Evolutionary conservation across 345 rosid species (phyloP), one percentile per base, ranked within the genome.

Genomic region (Acer negundo): DNA sequence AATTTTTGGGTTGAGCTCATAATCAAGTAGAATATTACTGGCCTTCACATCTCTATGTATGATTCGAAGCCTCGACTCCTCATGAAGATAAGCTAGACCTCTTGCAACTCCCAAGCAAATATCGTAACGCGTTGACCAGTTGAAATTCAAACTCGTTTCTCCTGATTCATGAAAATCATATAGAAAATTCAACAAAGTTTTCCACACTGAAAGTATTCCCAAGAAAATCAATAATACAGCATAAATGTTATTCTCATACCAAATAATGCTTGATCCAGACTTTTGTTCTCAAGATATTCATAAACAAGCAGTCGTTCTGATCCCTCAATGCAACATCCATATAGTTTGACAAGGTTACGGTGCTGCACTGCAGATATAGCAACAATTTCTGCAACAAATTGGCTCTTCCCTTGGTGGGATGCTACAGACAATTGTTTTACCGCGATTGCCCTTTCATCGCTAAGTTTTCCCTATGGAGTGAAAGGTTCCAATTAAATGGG

Each of bases 191-290:
- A 20, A 1, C 1, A 67, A 24, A 28, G 44, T 55, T 13, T 10
- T 23, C 20, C 42, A 31, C 17, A 46, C 62, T 1, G 1, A 56
- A 17, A 56, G n/a, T 23, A 22, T 9, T 4, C 61, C 47, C 10
- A 20, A 65, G 46, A 13, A 23, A 40, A 65, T 20, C 40, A 75
- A 6, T 67, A 24, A 11, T 10, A 22, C 11, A 53, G 16, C 2
- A 40, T 62, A 38, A 62, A 46, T 23, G 44, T 9, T 38, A 46
- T 42, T 67, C 42, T 56, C 78, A 7, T 86, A 93, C 90, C 89
- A 2, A 87, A 91, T 13, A 93, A 78, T 72, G 91, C 94, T 67
- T 90, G 89, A 81, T 93, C 94, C 20, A 93, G 92, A 83, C 96
- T 91, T 65, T 84, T 89, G 84, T 91, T 90, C 72, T 87, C 83